Base-by-base conservation (phyloP, 768 basidiomycete genomes). In the Trametes punicea region DNA sequence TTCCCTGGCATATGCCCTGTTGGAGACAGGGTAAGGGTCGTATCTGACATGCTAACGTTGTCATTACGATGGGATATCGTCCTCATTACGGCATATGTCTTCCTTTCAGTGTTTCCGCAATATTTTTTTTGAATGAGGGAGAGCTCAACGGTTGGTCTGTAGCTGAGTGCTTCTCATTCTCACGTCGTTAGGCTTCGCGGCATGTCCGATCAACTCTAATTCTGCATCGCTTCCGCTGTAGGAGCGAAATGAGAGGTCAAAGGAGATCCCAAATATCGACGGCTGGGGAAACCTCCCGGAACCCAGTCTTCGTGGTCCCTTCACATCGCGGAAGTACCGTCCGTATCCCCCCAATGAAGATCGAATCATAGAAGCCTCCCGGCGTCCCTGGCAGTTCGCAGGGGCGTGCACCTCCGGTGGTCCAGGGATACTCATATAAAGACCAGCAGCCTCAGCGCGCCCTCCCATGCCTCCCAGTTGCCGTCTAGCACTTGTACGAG, bases 301-400 rank as follows among this genome's bases (percentile, higher is more conserved):
- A 21, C 50, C 25, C 39, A n/a, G n/a, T n/a, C n/a, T n/a, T n/a
- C n/a, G n/a, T 29, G 16, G 36, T 38, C 39, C 16, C 31, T 21
- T 18, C 34, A 15, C 34, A 15, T 10, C 38, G 9, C 50, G 23
- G 38, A 26, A 20, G 26, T n/a, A 11, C 39, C 26, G 21, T 34
- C 39, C 39, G 38, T 38, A 9, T 39, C 40, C 10, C 11, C 20
- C 20, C 18, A 13, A 34, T 21, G 44, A 11, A 23, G 34, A 46
- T 46, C 44, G 44, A 38, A 46, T 46, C 33, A 54, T 23, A 46
- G 52, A 54, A 54, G 52, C 25, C 52, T 2, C 34, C 13, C 39
- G 23, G 52, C 44, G 33, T 20, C n/a, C 31, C 42, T 27, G 23
- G 21, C 23, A 7, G 11, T 34, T 15, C 34, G 34, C 26, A 18